Base-by-base conservation (phyloP, 257 asterid species). In the Petunia secreta region DNA sequence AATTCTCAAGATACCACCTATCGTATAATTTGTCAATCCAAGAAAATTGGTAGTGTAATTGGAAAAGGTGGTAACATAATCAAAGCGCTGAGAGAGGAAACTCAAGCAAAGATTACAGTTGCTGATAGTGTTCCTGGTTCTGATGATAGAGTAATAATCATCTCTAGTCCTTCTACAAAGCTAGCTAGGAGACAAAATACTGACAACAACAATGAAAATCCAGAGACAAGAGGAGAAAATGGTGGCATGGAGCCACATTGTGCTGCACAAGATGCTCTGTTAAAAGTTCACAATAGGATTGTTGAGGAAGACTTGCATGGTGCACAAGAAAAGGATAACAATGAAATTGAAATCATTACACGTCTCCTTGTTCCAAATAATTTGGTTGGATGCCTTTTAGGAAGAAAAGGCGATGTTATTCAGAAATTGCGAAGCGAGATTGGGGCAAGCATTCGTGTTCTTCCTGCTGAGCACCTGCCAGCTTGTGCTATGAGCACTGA, bases 251-350 rank as follows among this genome's bases (percentile, higher is more conserved):
- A 87, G 88, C 90, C 87, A 52, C 91, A 87, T 76, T 93, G 96
- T 86, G 96, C 96, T 1, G 97, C 98, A 62, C 97, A 92, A 85
- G 94, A 91, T 82, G 98, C 98, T 79, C 91, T 93, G 11, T 81
- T 93, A 52, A 89, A 86, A 89, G 97, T 92, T 79, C 96, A 93
- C 83, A 92, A 89, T 78, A 87, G 92, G 88, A 91, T 92, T 84
- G 81, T 86, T 60, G 92, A 85, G 88, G 96, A 89, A 83, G 97
- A 92, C 83, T 82, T 89, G 79, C 83, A 71, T 59, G 89, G 83
- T 77, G 82, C 80, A 55, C 88, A 79, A 83, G 82, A 82, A 75
- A 75, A 81, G 77, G 80, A 84, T 52, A 80, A 77, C 65, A 84
- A 82, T 82, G 97, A 87, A 83, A 78, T 80, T 79, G 83, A 83